phyloP scores from a whole-genome alignment of 176 grass and related monocot species.

The Carex myosuroides region DNA sequence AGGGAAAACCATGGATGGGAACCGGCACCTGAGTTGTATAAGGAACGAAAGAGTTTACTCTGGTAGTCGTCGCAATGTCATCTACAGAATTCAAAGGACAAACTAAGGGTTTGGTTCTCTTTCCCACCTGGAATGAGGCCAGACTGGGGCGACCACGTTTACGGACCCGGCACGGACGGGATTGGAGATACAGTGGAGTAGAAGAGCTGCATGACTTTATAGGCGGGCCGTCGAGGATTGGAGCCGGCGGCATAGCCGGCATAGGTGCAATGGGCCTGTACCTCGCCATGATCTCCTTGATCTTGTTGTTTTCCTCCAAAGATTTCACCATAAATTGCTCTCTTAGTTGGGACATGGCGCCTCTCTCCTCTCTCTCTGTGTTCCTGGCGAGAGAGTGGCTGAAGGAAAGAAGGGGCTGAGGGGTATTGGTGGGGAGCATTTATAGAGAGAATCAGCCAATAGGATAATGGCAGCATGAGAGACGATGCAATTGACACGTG shows the following conservation, averaged over 20 bases:
- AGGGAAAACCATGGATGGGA: background rate
- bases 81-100: constrained; percentile 31
- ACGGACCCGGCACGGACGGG: constrained; percentile 49
- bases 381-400: background rate
- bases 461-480: constrained; percentile 60
- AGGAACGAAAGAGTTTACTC: constrained; percentile 20
- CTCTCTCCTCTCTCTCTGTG: background rate
- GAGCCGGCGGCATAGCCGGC: constrained; percentile 27
- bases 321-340: constrained; percentile 45
- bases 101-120: constrained; percentile 25
- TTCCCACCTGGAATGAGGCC: background rate
- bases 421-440: constrained; percentile 22
- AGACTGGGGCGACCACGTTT: constrained; percentile 51
- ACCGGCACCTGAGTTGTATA: background rate
- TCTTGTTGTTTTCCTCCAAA: constrained; percentile 69
- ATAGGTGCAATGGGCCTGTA: constrained; percentile 95
- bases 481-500: constrained; percentile 43
- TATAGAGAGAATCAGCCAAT: constrained; percentile 55
- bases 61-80: constrained; percentile 15
- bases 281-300: constrained; percentile 84
- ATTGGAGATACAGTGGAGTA: constrained; percentile 37
- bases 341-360: constrained; percentile 24
- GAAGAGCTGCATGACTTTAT: constrained; percentile 1
- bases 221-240: constrained; percentile 3
- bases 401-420: constrained; percentile 22